Evolutionary conservation across 2,329 filamentous ascomycete species (phyloP), one percentile per base, ranked within the genome.

Genomic region (Penicillium sp.): DNA sequence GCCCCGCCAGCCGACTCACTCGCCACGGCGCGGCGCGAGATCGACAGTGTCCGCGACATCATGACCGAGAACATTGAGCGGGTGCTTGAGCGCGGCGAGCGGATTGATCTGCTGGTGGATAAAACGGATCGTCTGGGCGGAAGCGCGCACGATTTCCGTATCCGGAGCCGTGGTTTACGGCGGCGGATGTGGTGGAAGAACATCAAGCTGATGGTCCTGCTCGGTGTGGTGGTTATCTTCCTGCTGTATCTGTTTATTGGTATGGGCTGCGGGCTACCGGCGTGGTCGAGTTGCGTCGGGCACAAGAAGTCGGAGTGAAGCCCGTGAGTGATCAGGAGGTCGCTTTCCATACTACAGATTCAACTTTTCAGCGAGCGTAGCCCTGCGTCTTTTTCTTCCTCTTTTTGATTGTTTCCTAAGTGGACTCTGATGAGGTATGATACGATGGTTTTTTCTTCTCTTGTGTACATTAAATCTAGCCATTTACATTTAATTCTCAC

Each of bases 111-210:
- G 59, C 75, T 98, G 40, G 91, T 98, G 20, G 91, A 97, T 70
- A 96, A 98, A 82, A 98, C 95, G 42, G 92, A 96, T 68, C 79
- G 90, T 38, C 72, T 98, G 33, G 93, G 92, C 12, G 89, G 88
- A 25, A 93, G 84, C 68, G 90, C 93, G 46, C 79, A 86, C 61
- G 93, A 98, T 68, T 98, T 98, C 67, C 78, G 93, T 45, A 85
- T 97, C 15, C 80, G 92, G 59, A 95, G 88, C 68, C 78, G 90
- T 24, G 90, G 89, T 1, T 71, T 98, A 61, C 88, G 93, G 75
- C 81, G 95, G 66, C 81, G 86, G 72, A 97, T 98, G 93, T 98
- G 93, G 93, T 97, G 92, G 92, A 97, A 97, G 84, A 97, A 98
- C 70, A 81, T 95, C 40, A 95, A 95, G 76, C 74, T 98, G 60